Conservation (phyloP, 768 basidiomycete genomes). For the Tremella mesenterica region DNA sequence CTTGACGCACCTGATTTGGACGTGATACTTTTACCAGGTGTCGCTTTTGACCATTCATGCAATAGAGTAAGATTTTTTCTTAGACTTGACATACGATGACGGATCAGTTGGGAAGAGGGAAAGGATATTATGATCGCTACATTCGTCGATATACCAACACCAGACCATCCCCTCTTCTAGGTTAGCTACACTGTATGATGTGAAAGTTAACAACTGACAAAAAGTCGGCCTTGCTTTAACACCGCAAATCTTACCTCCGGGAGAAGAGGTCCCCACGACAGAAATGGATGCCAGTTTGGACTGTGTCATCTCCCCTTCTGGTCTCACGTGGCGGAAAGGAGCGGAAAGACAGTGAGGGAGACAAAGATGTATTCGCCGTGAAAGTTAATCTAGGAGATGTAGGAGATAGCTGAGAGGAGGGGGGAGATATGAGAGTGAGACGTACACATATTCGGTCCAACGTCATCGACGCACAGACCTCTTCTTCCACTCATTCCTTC, state of each 20-base stretch:
- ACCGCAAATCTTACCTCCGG: constrained; percentile 22
- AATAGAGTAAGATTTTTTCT: constrained; percentile 23
- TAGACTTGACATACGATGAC: not conserved
- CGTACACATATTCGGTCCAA: too few relatives aligned
- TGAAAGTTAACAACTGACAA: not conserved
- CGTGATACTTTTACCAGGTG: constrained; percentile 35
- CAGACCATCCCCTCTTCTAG: constrained; percentile 16
- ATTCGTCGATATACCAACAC: constrained; percentile 15
- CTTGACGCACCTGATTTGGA: constrained; percentile 15
- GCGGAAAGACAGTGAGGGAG: not conserved
- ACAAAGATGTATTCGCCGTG: not conserved
- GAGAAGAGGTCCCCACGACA: constrained; percentile 25
- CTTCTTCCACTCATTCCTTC: too few relatives aligned
- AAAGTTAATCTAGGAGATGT: too few relatives aligned
- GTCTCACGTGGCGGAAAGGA: constrained; percentile 15
- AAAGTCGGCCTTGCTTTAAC: constrained; percentile 31
- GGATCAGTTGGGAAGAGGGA: constrained; percentile 33
- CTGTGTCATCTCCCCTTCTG: constrained; percentile 26
- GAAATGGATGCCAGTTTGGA: constrained; percentile 27
- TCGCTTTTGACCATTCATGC: constrained; percentile 33
- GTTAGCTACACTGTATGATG: constrained; percentile 9
- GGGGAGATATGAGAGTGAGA: too few relatives aligned
- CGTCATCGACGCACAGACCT: too few relatives aligned
- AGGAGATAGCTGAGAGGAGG: too few relatives aligned
- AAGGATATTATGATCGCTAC: constrained; percentile 37